Conservation (phyloP, 2,329 filamentous ascomycete species). For the Colletotrichum somersetense region DNA sequence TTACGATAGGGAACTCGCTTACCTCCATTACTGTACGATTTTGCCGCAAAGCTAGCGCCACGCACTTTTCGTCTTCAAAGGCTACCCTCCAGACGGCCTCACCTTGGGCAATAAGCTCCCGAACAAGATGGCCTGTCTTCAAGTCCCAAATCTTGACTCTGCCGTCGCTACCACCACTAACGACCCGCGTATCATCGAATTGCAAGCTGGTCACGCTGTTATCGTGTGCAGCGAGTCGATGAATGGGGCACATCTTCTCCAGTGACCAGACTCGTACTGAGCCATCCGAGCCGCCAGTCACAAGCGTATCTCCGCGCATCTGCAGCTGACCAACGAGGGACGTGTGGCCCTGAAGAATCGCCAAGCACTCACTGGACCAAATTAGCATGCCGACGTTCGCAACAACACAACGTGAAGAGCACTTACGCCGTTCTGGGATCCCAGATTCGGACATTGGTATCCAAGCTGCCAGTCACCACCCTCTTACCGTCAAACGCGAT, state of each 20-base stretch:
- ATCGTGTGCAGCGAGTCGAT: constrained; percentile 94
- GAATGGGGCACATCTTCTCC: constrained; percentile 89
- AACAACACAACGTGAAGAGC: not conserved
- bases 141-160: constrained; percentile 98
- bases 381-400: constrained; percentile 48
- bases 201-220: constrained; percentile 98
- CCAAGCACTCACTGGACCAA: constrained; percentile 77
- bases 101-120: constrained; percentile 90
- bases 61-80: constrained; percentile 98
- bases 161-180: constrained; percentile 97
- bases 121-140: constrained; percentile 88
- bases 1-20: constrained; percentile 51
- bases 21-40: constrained; percentile 98
- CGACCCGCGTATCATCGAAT: constrained; percentile 95
- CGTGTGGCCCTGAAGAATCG: constrained; percentile 95
- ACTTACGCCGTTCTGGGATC: constrained; percentile 87
- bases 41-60: constrained; percentile 89
- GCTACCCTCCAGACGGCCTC: constrained; percentile 98
- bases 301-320: constrained; percentile 93
- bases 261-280: constrained; percentile 97
- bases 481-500: constrained; percentile 95
- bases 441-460: constrained; percentile 98
- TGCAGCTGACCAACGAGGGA: constrained; percentile 96
- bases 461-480: constrained; percentile 94
- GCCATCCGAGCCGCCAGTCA: constrained; percentile 95